phyloP scores from a whole-genome alignment of 2,329 filamentous ascomycete species.

The Neospermospora avenae region DNA sequence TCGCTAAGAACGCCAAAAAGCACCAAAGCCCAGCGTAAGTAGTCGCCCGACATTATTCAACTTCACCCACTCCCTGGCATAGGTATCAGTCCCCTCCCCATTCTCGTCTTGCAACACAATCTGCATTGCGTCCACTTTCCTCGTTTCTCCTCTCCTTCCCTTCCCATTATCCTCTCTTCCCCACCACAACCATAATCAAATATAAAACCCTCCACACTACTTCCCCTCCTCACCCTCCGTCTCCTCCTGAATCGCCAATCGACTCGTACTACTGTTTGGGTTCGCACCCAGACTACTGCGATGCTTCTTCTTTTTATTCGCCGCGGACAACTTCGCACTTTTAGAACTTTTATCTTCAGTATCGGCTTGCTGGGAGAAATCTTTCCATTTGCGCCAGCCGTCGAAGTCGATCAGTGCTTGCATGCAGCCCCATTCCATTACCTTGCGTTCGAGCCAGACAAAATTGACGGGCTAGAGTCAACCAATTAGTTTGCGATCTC shows the following conservation, averaged over 20 bases:
- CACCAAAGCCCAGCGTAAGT: no score
- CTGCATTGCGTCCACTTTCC: no score
- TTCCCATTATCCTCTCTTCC: neutral
- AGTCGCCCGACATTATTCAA: no score
- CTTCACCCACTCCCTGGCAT: no score
- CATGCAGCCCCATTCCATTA: conserved; percentile 99
- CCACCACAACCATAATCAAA: neutral
- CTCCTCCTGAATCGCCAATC: conserved; percentile 15
- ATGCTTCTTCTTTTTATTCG: conserved; percentile 27
- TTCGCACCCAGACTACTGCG: conserved; percentile 21
- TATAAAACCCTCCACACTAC: neutral
- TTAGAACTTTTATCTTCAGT: conserved; percentile 20
- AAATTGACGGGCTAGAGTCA: conserved; percentile 83
- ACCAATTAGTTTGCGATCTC: no score
- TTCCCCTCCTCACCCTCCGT: neutral
- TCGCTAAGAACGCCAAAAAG: neutral
- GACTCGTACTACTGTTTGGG: conserved; percentile 9
- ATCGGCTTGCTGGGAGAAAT: conserved; percentile 51
- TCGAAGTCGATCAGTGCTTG: conserved; percentile 98
- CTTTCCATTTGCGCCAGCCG: conserved; percentile 97
- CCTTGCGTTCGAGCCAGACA: conserved; percentile 94
- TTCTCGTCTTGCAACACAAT: no score
- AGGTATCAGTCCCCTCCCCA: neutral
- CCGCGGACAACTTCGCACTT: conserved; percentile 1
- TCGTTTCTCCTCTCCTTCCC: neutral